These are phyloP conservation scores for Chlamydomonas eustigma DNA, from an alignment of 139 green algal species.

Conservation along the genomic window DNA sequence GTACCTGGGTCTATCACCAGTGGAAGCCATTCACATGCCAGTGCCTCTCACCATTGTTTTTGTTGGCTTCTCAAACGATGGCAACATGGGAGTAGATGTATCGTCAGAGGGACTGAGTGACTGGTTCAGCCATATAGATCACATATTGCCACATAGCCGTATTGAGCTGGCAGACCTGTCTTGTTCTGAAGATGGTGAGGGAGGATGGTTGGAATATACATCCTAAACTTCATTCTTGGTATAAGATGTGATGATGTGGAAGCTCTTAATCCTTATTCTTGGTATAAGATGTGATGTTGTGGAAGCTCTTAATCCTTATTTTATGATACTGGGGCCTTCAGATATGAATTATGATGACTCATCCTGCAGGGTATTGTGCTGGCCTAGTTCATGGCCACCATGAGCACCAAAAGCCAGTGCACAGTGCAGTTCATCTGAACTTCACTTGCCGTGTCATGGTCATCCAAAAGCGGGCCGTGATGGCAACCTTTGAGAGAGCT, in stretches of 20 bases:
- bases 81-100: conserved; percentile 25
- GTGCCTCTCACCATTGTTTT: conserved; percentile 67
- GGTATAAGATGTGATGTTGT: no score
- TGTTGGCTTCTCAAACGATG: conserved; percentile 56
- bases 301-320: no score
- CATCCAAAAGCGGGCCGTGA: neutral
- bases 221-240: no score
- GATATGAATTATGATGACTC: no score
- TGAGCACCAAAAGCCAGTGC: neutral
- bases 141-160: conserved; percentile 62
- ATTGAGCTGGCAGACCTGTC: conserved; percentile 51
- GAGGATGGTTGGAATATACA: no score
- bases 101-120: conserved; percentile 9
- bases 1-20: conserved; percentile 48
- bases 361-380: neutral
- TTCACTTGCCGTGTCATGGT: neutral
- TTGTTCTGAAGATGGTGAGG: conserved; percentile 50
- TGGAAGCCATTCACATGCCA: conserved; percentile 61
- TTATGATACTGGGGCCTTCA: no score
- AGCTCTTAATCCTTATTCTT: no score
- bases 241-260: no score
- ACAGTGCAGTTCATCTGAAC: conserved; percentile 5
- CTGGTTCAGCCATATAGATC: conserved; percentile 70
- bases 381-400: conserved; percentile 1
- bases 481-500: conserved; percentile 37